Conservation (phyloP, 768 basidiomycete genomes). For the Coprinopsis cinerea region DNA sequence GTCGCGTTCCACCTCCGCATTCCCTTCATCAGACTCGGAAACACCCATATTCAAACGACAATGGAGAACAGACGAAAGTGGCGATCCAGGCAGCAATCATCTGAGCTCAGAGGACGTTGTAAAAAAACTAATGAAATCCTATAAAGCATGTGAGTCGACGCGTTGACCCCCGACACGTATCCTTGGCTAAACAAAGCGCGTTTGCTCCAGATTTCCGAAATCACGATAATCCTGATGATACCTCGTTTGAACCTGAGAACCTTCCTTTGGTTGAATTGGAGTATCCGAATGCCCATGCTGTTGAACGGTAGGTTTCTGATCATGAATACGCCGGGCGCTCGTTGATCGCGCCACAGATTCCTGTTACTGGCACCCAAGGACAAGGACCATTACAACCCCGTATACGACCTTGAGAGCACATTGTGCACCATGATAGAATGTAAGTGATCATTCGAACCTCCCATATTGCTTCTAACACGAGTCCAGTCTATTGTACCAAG, state of each 20-base stretch:
- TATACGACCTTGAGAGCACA: conserved; percentile 69
- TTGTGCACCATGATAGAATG: conserved; percentile 70
- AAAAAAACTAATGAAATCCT: conserved; percentile 53
- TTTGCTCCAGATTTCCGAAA: conserved; percentile 59
- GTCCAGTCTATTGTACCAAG: conserved; percentile 60
- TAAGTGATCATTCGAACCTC: conserved; percentile 23
- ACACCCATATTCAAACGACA: conserved; percentile 32
- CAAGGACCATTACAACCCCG: conserved; percentile 83
- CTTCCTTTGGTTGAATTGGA: conserved; percentile 71
- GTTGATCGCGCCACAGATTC: conserved; percentile 40
- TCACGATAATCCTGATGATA: conserved; percentile 55
- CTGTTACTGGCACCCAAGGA: conserved; percentile 76
- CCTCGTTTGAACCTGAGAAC: conserved; percentile 52
- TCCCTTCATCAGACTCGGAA: conserved; percentile 35
- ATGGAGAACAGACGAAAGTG: conserved; percentile 50
- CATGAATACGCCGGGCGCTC: neutral
- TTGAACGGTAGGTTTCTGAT: conserved; percentile 50
- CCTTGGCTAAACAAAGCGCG: conserved; percentile 10
- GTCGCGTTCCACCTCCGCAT: conserved; percentile 53
- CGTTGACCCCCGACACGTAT: neutral
- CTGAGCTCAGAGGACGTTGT: conserved; percentile 66
- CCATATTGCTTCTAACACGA: conserved; percentile 11
- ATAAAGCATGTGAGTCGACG: conserved; percentile 56
- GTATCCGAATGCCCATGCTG: conserved; percentile 67
- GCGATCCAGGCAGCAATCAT: conserved; percentile 43